phyloP scores from a whole-genome alignment of 2,329 filamentous ascomycete genomes.

The Cladorrhinum sp. region DNA sequence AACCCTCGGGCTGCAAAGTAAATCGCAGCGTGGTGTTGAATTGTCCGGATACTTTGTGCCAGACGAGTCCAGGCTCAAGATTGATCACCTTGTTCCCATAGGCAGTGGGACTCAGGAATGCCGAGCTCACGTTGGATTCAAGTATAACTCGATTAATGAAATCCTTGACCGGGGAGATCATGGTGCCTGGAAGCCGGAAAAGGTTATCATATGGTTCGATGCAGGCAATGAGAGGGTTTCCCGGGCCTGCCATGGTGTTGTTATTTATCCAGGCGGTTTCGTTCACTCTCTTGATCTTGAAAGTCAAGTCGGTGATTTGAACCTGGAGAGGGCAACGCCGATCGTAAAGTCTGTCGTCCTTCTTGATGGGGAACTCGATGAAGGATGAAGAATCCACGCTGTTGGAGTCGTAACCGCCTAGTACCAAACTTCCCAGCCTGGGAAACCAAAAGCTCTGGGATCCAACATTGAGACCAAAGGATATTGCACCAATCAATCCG shows the following conservation, averaged over 20 bases:
- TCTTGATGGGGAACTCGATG: background rate
- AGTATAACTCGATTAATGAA: background rate
- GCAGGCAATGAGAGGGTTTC: constrained; percentile 4
- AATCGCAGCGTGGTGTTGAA: constrained; percentile 2
- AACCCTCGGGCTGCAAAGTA: background rate
- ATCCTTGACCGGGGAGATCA: background rate
- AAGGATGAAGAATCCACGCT: constrained; percentile 10
- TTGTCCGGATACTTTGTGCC: background rate
- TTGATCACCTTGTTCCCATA: constrained; percentile 5
- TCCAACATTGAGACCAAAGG: constrained; percentile 19
- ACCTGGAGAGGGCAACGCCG: constrained; percentile 9
- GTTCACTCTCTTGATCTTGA: background rate
- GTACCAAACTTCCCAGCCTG: constrained; percentile 12
- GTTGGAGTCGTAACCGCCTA: constrained; percentile 16
- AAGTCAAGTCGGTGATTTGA: background rate
- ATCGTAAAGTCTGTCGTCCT: background rate
- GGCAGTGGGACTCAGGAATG: background rate
- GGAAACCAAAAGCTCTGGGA: constrained; percentile 17
- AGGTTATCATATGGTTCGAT: constrained; percentile 23
- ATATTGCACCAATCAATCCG: constrained; percentile 12
- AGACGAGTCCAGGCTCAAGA: constrained; percentile 13
- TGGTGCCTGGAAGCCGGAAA: constrained; percentile 11
- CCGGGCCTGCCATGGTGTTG: background rate
- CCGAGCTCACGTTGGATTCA: background rate
- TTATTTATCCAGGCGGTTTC: background rate